phyloP scores from a whole-genome alignment of 2,329 filamentous ascomycete genomes.

The Beauveria varroae region DNA sequence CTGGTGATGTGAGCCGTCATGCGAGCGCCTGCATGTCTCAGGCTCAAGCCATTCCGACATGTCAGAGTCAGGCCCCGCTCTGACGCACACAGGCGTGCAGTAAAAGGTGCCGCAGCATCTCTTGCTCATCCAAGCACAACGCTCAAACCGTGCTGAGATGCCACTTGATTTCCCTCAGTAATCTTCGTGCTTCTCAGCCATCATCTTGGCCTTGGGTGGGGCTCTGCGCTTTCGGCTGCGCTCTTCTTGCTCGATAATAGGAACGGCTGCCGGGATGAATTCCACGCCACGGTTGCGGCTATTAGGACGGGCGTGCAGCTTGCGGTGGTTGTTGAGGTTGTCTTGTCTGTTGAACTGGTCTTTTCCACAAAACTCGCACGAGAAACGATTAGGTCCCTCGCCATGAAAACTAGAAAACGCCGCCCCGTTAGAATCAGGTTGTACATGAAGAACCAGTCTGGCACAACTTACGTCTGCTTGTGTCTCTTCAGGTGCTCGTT shows the following conservation, averaged over 20 bases:
- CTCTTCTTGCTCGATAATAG: conserved; percentile 33
- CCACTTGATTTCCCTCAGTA: conserved; percentile 16
- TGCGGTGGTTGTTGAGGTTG: conserved; percentile 36
- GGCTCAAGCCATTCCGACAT: neutral
- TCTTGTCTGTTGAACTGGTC: conserved; percentile 34
- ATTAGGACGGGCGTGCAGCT: conserved; percentile 32
- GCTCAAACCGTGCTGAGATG: neutral
- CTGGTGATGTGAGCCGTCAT: neutral
- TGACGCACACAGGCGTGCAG: neutral
- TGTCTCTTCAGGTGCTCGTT: conserved; percentile 51
- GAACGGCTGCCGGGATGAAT: conserved; percentile 31
- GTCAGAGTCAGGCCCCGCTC: neutral
- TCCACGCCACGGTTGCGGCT: conserved; percentile 32
- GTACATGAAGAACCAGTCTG: neutral
- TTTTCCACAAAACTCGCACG: conserved; percentile 35
- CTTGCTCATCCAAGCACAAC: neutral
- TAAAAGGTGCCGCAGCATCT: neutral
- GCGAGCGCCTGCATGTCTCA: conserved; percentile 9
- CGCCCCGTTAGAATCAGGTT: neutral
- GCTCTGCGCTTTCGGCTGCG: conserved; percentile 32
- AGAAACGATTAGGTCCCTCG: conserved; percentile 31
- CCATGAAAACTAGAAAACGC: conserved; percentile 25
- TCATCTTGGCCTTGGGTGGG: conserved; percentile 29
- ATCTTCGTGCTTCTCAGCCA: conserved; percentile 23
- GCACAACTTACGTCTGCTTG: conserved; percentile 38